A percentile compares a stretch with the other conserved stretches of the same genome.
Conservation (phyloP, 2,329 filamentous ascomycete genomes). For the Rutstroemia sp. region DNA sequence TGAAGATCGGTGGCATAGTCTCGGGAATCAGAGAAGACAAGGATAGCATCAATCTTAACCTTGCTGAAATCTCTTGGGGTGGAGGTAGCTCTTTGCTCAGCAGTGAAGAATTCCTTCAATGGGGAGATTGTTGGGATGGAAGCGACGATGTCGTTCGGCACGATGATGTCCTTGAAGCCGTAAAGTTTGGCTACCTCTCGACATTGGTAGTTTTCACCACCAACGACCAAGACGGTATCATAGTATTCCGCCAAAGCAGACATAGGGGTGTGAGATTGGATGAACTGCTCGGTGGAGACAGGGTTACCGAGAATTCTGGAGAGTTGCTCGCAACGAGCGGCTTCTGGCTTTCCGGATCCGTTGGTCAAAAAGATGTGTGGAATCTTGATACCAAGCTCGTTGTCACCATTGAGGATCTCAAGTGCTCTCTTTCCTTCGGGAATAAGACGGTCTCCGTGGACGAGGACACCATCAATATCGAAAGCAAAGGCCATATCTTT, state of each 20-base stretch:
- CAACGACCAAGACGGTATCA: conserved; percentile 65
- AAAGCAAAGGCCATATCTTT: conserved; percentile 67
- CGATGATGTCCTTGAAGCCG: conserved; percentile 66
- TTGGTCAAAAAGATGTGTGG: conserved; percentile 70
- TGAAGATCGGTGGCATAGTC: conserved; percentile 72
- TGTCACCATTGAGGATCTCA: conserved; percentile 67
- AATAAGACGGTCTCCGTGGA: conserved; percentile 64
- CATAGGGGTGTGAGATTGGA: conserved; percentile 73
- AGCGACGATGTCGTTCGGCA: conserved; percentile 66
- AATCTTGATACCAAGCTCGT: conserved; percentile 54
- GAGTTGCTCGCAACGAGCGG: conserved; percentile 57
- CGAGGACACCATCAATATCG: conserved; percentile 69
- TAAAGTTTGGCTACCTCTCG: conserved; percentile 66
- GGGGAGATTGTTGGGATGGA: conserved; percentile 63
- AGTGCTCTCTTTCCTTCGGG: conserved; percentile 58
- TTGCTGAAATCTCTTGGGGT: conserved; percentile 56
- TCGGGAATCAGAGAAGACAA: conserved; percentile 67
- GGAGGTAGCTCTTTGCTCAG: conserved; percentile 58
- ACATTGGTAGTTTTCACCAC: conserved; percentile 68
- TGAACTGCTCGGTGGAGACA: conserved; percentile 66
- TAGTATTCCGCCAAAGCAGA: conserved; percentile 62
- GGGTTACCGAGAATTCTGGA: conserved; percentile 57
- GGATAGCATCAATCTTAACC: conserved; percentile 64
- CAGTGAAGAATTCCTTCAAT: conserved; percentile 57
- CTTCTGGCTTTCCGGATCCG: conserved; percentile 64